Evolutionary conservation across 148 eudicot genomes (phyloP).

Genomic region (Amaranthus palmeri): DNA sequence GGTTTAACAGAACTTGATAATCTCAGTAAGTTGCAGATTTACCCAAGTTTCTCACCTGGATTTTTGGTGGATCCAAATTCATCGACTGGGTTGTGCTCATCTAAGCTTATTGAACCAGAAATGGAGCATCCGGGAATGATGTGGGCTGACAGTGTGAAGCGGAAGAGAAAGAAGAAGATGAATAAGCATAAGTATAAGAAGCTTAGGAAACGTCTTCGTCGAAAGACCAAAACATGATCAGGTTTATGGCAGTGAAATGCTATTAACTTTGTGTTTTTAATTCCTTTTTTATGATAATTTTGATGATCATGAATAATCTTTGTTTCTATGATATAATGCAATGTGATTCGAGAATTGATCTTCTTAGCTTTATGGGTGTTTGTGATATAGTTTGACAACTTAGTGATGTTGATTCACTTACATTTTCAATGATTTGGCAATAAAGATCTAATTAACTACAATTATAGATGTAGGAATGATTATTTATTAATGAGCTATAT

Average conservation of each 20-base stretch:
- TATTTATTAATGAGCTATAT: too few relatives aligned
- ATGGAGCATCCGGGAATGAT: conserved; percentile 29
- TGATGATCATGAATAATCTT: neutral
- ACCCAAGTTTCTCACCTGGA: conserved; percentile 49
- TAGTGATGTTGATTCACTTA: neutral
- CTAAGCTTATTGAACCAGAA: conserved; percentile 10
- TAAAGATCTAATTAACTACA: too few relatives aligned
- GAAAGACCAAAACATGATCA: conserved; percentile 38
- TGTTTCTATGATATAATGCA: neutral
- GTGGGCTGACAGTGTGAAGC: conserved; percentile 67
- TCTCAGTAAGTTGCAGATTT: conserved; percentile 19
- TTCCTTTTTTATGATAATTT: too few relatives aligned
- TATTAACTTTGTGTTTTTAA: too few relatives aligned
- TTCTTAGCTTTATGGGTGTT: neutral
- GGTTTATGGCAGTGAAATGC: conserved; percentile 2
- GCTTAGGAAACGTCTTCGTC: conserved; percentile 44
- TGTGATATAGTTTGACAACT: neutral
- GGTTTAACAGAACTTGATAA: conserved; percentile 24
- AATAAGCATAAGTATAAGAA: conserved; percentile 57
- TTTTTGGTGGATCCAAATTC: conserved; percentile 30
- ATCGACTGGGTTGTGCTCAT: conserved; percentile 23
- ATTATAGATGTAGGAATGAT: too few relatives aligned
- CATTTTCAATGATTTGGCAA: neutral
- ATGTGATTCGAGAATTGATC: neutral
- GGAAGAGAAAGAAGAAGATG: conserved; percentile 64